Evolutionary conservation across 805 yeast genomes (phyloP).

Genomic region (Lipomyces spencermartinsiae): DNA sequence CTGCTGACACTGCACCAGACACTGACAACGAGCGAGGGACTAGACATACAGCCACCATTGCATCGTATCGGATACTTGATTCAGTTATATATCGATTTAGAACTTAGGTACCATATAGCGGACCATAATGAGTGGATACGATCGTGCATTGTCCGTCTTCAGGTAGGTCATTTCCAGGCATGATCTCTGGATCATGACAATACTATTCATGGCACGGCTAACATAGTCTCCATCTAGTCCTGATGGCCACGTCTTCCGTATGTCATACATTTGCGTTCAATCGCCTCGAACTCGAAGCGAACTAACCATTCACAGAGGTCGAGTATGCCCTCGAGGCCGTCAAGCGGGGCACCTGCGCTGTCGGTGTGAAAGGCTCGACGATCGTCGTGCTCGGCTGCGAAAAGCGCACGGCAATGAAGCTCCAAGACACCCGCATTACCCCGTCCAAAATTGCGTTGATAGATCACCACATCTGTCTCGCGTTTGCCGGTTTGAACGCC

Average conservation of each 20-base stretch:
- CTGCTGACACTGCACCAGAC: neutral
- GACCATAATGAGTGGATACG: slow-evolving; percentile 91
- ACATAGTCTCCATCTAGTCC: slow-evolving; percentile 59
- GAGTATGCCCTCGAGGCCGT: slow-evolving; percentile 98
- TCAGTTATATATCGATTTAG: neutral
- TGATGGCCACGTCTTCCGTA: slow-evolving; percentile 97
- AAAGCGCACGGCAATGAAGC: slow-evolving; percentile 89
- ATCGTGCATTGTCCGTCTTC: slow-evolving; percentile 95
- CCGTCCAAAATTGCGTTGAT: slow-evolving; percentile 92
- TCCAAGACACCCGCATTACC: slow-evolving; percentile 95
- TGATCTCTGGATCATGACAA: neutral
- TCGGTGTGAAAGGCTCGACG: slow-evolving; percentile 89
- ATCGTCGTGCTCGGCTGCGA: slow-evolving; percentile 96
- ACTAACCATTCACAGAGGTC: slow-evolving; percentile 65
- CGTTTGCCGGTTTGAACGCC: slow-evolving; percentile 98
- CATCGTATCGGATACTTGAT: neutral
- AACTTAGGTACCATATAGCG: neutral
- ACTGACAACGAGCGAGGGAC: too few relatives aligned
- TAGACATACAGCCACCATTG: neutral
- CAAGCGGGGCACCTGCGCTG: slow-evolving; percentile 97
- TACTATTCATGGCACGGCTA: neutral
- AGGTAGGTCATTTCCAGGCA: slow-evolving; percentile 63
- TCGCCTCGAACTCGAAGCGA: neutral
- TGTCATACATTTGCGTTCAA: slow-evolving; percentile 39
- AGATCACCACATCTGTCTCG: slow-evolving; percentile 87